Conservation (phyloP, 2,329 filamentous ascomycete genomes). For the Dissoconium aciculare region DNA sequence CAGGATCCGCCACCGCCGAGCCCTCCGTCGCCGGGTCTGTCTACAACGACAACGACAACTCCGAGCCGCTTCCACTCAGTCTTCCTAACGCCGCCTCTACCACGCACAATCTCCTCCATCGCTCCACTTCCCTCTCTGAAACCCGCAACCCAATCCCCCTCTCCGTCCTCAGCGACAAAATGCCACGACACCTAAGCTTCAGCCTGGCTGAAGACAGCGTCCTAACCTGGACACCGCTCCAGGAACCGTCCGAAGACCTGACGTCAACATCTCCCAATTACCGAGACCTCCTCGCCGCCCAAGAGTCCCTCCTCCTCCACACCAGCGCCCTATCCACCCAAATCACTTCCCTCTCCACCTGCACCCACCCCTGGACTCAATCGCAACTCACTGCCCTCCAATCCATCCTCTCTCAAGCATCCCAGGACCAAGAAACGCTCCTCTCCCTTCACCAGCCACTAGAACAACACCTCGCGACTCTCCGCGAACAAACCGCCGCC, state of each 20-base stretch:
- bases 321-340: constrained; percentile 40
- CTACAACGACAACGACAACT: constrained; percentile 44
- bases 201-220: constrained; percentile 62
- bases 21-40: constrained; percentile 45
- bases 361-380: constrained; percentile 43
- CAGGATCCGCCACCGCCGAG: constrained; percentile 6
- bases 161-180: too few species aligned
- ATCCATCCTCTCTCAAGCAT: constrained; percentile 41
- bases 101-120: constrained; percentile 42
- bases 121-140: constrained; percentile 41
- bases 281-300: constrained; percentile 13
- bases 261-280: too few species aligned
- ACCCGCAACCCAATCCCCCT: too few species aligned
- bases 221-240: constrained; percentile 40
- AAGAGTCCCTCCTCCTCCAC: constrained; percentile 34
- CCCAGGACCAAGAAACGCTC: constrained; percentile 49
- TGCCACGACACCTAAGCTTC: constrained; percentile 62
- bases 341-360: constrained; percentile 28
- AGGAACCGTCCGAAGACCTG: constrained; percentile 24
- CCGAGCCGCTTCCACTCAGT: constrained; percentile 37
- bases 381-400: constrained; percentile 42
- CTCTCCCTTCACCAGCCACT: constrained; percentile 54
- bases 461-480: too few species aligned
- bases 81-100: too few species aligned
- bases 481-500: constrained; percentile 52